These are phyloP conservation scores for Lactarius quietus DNA, from an alignment of 768 basidiomycete genomes.

Conservation along the genomic window DNA sequence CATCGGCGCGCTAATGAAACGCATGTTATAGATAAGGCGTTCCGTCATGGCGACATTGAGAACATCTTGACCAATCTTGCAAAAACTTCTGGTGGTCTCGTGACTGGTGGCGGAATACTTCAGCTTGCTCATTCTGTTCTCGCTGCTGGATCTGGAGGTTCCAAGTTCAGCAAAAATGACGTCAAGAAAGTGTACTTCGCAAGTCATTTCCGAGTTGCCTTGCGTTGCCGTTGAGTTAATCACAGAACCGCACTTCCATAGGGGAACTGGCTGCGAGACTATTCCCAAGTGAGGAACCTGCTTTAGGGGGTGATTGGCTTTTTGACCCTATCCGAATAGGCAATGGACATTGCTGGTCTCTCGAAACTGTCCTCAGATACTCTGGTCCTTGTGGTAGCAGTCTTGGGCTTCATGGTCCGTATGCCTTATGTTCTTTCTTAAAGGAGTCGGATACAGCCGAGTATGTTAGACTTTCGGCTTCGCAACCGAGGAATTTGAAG, in stretches of 20 bases:
- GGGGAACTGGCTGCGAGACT: constrained; percentile 72
- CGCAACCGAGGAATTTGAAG: constrained; percentile 64
- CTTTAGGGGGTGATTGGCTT: constrained; percentile 2
- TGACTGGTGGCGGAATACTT: constrained; percentile 45
- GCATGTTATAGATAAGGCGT: constrained; percentile 56
- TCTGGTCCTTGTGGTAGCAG: constrained; percentile 54
- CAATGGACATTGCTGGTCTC: constrained; percentile 69
- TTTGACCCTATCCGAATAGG: constrained; percentile 34
- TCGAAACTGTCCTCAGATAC: constrained; percentile 63
- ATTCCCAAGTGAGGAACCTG: constrained; percentile 49
- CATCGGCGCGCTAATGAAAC: constrained; percentile 6
- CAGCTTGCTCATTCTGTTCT: constrained; percentile 48
- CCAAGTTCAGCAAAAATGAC: constrained; percentile 61
- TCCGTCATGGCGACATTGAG: constrained; percentile 75
- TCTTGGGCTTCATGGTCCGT: constrained; percentile 54
- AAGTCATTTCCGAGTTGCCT: constrained; percentile 25
- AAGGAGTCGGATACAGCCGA: no score
- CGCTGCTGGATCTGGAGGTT: constrained; percentile 44
- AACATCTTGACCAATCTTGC: constrained; percentile 57
- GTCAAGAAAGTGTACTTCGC: constrained; percentile 68
- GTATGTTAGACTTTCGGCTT: constrained; percentile 54
- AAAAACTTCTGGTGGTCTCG: constrained; percentile 49
- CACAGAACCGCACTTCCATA: constrained; percentile 26
- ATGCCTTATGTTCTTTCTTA: not conserved
- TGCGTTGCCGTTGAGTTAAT: not conserved